Percentiles rank a stretch among this genome's conserved stretches.
Evolutionary conservation across 2,329 filamentous ascomycete genomes (phyloP).

Genomic region (Beauveria sp.): DNA sequence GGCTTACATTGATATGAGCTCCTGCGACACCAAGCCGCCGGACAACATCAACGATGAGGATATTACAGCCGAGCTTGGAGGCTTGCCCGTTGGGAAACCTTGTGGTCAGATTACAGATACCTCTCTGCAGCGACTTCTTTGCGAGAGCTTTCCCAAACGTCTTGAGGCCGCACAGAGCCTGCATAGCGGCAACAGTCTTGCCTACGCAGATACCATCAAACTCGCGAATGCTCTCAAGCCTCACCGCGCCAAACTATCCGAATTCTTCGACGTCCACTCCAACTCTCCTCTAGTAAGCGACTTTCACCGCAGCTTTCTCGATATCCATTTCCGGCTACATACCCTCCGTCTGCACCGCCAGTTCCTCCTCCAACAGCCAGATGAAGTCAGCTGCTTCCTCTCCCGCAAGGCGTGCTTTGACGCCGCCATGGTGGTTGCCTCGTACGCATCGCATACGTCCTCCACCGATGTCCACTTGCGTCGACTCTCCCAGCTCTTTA

Average conservation of each 20-base stretch:
- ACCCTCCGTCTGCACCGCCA: constrained; percentile 1
- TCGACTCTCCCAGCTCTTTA: neutral
- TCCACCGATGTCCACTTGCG: neutral
- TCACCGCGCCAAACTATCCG: neutral
- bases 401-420: constrained; percentile 3
- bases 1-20: neutral
- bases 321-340: neutral
- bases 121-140: neutral
- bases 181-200: neutral
- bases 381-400: neutral
- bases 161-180: neutral
- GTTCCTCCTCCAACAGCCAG: neutral
- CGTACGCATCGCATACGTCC: neutral
- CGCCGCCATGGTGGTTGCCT: neutral
- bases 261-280: neutral
- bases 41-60: neutral
- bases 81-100: neutral
- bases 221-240: neutral
- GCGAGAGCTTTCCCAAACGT: neutral
- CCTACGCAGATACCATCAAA: neutral
- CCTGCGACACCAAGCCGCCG: constrained; percentile 3
- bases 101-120: neutral
- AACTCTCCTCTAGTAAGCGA: neutral
- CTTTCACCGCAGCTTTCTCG: constrained; percentile 5
- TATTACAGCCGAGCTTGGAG: neutral